A percentile compares a stretch with the other conserved stretches of the same genome.
These are phyloP conservation scores for Lichtheimia ornata DNA, from an alignment of 371 early-diverging fungal genomes.

Conservation along the genomic window DNA sequence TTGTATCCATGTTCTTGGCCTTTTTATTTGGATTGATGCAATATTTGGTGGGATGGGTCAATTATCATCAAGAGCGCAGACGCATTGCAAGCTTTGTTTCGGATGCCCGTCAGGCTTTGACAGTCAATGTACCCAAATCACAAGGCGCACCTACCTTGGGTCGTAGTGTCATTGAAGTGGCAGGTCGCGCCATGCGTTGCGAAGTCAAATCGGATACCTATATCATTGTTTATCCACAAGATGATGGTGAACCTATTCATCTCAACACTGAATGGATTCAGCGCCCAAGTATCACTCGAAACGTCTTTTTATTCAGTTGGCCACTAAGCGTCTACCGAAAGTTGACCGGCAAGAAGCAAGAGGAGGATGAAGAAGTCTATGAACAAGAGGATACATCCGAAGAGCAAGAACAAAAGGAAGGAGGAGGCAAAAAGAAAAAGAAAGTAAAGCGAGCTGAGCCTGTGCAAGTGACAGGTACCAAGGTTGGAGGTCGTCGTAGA, in stretches of 20 bases:
- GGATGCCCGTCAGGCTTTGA: slow-evolving; percentile 38
- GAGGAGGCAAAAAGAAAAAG: slow-evolving; percentile 19
- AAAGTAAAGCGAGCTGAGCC: slow-evolving; percentile 24
- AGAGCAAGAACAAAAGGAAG: neutral
- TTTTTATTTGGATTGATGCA: slow-evolving; percentile 64
- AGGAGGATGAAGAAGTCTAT: slow-evolving; percentile 20
- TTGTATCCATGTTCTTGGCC: slow-evolving; percentile 59
- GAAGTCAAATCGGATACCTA: slow-evolving; percentile 46
- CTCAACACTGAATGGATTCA: slow-evolving; percentile 38
- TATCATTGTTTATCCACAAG: slow-evolving; percentile 40
- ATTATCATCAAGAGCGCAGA: slow-evolving; percentile 63
- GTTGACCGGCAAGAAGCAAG: slow-evolving; percentile 1
- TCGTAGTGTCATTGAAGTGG: slow-evolving; percentile 39
- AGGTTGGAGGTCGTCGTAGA: slow-evolving; percentile 47
- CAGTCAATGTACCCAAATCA: slow-evolving; percentile 39
- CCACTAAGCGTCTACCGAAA: slow-evolving; percentile 23
- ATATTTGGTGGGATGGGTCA: slow-evolving; percentile 64
- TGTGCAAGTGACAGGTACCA: slow-evolving; percentile 29
- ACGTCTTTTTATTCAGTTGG: slow-evolving; percentile 33
- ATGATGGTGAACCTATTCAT: slow-evolving; percentile 32
- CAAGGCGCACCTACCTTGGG: slow-evolving; percentile 44
- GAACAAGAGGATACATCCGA: slow-evolving; percentile 12
- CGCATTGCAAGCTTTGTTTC: slow-evolving; percentile 49
- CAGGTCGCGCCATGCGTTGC: slow-evolving; percentile 36
- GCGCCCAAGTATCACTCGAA: slow-evolving; percentile 20